A percentile compares a stretch with the other conserved stretches of the same genome.
Evolutionary conservation across 495 filamentous ascomycete genomes (phyloP).

Genomic region (Penicillium salamii): DNA sequence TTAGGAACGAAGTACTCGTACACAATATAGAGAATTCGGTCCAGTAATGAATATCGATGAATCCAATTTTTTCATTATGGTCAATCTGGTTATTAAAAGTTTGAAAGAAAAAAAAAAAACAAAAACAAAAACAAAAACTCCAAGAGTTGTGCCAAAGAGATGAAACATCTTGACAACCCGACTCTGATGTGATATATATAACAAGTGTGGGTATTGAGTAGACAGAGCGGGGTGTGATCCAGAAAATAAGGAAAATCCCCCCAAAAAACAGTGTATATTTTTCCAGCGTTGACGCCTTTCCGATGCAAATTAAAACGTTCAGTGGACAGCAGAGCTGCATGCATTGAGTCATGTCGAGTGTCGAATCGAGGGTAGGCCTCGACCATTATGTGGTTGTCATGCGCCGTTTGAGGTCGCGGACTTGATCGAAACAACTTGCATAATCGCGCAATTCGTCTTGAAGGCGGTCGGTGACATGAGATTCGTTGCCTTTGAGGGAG

Average conservation of each 20-base stretch:
- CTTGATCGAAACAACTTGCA: constrained; percentile 82
- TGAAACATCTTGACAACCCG: neutral
- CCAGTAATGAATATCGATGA: neutral
- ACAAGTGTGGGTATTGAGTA: constrained; percentile 9
- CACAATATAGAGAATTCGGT: neutral
- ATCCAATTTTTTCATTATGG: neutral
- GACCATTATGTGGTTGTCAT: constrained; percentile 39
- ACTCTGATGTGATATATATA: constrained; percentile 9
- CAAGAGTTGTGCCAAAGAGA: neutral
- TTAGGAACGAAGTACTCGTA: too few species aligned
- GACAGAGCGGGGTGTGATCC: neutral
- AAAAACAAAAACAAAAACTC: neutral
- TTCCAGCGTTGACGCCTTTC: constrained; percentile 4
- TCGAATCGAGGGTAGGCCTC: neutral
- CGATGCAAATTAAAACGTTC: constrained; percentile 8
- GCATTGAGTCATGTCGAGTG: neutral
- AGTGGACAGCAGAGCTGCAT: constrained; percentile 5
- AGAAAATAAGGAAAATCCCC: neutral
- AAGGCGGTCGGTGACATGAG: constrained; percentile 69
- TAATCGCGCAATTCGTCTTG: constrained; percentile 81
- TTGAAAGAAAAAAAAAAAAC: neutral
- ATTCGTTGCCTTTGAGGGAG: constrained; percentile 66
- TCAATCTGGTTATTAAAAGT: constrained; percentile 2
- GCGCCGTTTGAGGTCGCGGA: constrained; percentile 62
- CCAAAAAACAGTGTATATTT: constrained; percentile 1